Evolutionary conservation across 2,329 filamentous ascomycete species (phyloP).

Genomic region (Claviceps paspali): DNA sequence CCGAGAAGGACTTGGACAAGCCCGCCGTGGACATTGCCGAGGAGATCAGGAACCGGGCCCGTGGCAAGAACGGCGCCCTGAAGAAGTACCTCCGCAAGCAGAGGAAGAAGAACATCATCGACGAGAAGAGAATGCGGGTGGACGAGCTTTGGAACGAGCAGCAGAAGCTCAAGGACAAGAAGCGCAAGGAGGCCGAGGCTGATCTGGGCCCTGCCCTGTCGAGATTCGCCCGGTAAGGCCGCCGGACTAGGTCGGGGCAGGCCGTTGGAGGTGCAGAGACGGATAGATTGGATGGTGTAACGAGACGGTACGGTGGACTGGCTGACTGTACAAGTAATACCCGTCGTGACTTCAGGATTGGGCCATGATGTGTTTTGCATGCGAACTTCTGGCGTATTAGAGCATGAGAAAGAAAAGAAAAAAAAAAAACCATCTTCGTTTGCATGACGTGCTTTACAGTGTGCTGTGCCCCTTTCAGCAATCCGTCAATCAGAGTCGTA

Average conservation of each 20-base stretch:
- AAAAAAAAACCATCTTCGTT: too few species aligned
- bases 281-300: too few species aligned
- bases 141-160: conserved; percentile 68
- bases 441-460: too few species aligned
- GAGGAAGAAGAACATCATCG: conserved; percentile 82
- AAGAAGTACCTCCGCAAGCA: conserved; percentile 86
- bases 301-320: too few species aligned
- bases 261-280: too few species aligned
- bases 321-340: too few species aligned
- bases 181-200: conserved; percentile 46
- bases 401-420: too few species aligned
- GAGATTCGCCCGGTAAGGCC: conserved; percentile 65
- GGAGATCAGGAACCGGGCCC: conserved; percentile 58
- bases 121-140: conserved; percentile 79
- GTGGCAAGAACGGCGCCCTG: conserved; percentile 80
- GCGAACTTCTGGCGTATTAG: too few species aligned
- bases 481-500: too few species aligned
- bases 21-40: conserved; percentile 42
- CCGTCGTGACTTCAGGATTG: too few species aligned
- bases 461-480: too few species aligned
- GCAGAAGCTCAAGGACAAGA: conserved; percentile 49
- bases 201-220: conserved; percentile 76
- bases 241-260: conserved; percentile 15
- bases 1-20: conserved; percentile 66
- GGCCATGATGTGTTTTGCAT: too few species aligned